Percentiles rank a stretch among this genome's conserved stretches.
Evolutionary conservation across 1,284 basidiomycete genomes (phyloP).

Genomic region (Tilletia horrida): DNA sequence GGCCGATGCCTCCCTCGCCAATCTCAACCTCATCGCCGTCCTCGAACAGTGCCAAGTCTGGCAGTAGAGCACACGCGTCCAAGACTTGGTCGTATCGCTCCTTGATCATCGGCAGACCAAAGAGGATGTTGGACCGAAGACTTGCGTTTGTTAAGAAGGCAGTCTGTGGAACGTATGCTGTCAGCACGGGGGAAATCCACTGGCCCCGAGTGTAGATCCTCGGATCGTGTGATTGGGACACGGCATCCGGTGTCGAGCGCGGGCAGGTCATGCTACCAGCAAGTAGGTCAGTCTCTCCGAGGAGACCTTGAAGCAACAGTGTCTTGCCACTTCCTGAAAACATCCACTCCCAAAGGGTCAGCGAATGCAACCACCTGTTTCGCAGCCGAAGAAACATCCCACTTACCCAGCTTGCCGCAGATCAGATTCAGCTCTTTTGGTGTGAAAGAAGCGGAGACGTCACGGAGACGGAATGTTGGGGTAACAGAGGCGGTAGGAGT

Average conservation of each 20-base stretch:
- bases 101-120: constrained; percentile 33
- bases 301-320: constrained; percentile 41
- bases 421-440: constrained; percentile 37
- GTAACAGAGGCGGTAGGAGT: constrained; percentile 12
- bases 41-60: constrained; percentile 39
- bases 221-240: constrained; percentile 47
- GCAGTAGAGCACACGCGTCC: constrained; percentile 38
- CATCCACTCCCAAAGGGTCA: not conserved
- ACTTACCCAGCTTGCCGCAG: constrained; percentile 28
- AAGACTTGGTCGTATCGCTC: constrained; percentile 37
- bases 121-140: constrained; percentile 46
- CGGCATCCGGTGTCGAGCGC: constrained; percentile 52
- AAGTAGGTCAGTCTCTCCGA: constrained; percentile 42
- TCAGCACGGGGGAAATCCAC: constrained; percentile 16
- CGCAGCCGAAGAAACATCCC: not conserved
- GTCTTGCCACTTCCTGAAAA: constrained; percentile 46
- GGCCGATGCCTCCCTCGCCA: constrained; percentile 42
- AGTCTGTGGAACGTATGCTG: constrained; percentile 38
- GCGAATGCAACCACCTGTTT: not conserved
- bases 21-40: constrained; percentile 45
- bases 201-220: not conserved
- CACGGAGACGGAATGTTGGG: constrained; percentile 30
- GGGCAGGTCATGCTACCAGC: constrained; percentile 58
- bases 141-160: constrained; percentile 57
- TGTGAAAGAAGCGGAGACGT: constrained; percentile 35